A percentile compares a stretch with the other conserved stretches of the same genome.
phyloP scores from a whole-genome alignment of 345 rosid species.

The Lepidium africanum region DNA sequence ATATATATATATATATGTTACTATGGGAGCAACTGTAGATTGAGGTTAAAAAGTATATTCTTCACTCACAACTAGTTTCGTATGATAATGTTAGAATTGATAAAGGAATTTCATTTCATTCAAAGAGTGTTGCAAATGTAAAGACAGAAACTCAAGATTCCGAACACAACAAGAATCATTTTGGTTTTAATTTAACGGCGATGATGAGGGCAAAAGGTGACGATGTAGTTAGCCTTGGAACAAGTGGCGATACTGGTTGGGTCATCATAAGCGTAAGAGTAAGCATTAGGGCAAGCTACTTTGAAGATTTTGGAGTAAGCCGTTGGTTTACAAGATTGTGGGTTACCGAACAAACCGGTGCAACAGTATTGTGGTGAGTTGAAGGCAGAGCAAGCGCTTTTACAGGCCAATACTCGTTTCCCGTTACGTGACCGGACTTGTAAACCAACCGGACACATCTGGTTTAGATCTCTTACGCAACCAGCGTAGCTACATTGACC shows the following conservation, averaged over 20 bases:
- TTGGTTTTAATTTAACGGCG: slow-evolving; percentile 21
- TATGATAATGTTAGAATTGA: neutral
- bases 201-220: slow-evolving; percentile 79
- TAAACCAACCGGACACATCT: slow-evolving; percentile 74
- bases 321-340: slow-evolving; percentile 79
- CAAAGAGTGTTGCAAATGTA: neutral
- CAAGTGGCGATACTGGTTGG: slow-evolving; percentile 90
- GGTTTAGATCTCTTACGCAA: slow-evolving; percentile 74
- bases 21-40: too few relatives aligned
- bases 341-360: slow-evolving; percentile 71
- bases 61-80: too few relatives aligned
- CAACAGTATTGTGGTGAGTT: slow-evolving; percentile 90
- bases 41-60: too few relatives aligned
- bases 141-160: neutral
- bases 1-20: too few relatives aligned
- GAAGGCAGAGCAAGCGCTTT: slow-evolving; percentile 86
- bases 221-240: slow-evolving; percentile 55
- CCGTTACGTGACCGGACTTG: slow-evolving; percentile 65
- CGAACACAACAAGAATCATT: neutral
- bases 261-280: slow-evolving; percentile 89
- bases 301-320: slow-evolving; percentile 86
- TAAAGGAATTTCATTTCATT: neutral
- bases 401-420: slow-evolving; percentile 70
- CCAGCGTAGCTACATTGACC: slow-evolving; percentile 89
- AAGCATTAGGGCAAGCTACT: slow-evolving; percentile 89